A percentile compares a stretch with the other conserved stretches of the same genome.
These are phyloP conservation scores for Terana coerulea DNA, from an alignment of 768 basidiomycete genomes.

Conservation along the genomic window DNA sequence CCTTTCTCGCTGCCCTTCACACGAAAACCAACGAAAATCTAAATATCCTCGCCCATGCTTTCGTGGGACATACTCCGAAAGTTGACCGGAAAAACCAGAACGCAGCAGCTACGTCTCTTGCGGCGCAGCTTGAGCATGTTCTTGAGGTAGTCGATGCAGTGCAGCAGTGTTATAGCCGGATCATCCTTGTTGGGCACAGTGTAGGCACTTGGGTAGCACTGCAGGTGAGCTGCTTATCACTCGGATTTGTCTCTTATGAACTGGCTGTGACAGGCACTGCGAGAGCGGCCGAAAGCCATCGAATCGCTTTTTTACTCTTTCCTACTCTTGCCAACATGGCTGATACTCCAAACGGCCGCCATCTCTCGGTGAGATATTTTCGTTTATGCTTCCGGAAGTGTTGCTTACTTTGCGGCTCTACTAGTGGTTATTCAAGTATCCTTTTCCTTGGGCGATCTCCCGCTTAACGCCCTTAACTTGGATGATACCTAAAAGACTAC, in stretches of 20 bases:
- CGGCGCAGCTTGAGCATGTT: constrained; percentile 50
- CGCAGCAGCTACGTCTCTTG: constrained; percentile 33
- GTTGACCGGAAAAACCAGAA: constrained; percentile 24
- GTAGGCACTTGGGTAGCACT: constrained; percentile 68
- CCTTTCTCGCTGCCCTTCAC: constrained; percentile 56
- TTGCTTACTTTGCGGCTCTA: background rate
- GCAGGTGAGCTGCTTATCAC: constrained; percentile 37
- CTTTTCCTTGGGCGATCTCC: constrained; percentile 41
- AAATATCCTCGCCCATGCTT: constrained; percentile 57
- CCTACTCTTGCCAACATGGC: constrained; percentile 66
- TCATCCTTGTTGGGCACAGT: constrained; percentile 62
- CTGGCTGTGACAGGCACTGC: constrained; percentile 41
- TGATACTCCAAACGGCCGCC: constrained; percentile 58
- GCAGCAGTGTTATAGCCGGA: constrained; percentile 29
- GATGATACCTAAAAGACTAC: constrained; percentile 36
- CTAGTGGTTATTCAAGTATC: constrained; percentile 48
- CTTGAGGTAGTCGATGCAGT: constrained; percentile 51
- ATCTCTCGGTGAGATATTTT: constrained; percentile 46
- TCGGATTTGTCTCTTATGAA: background rate
- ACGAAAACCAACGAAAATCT: constrained; percentile 31
- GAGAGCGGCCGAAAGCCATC: constrained; percentile 37
- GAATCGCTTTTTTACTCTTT: constrained; percentile 58
- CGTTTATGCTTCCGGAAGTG: background rate
- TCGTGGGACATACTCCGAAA: constrained; percentile 59
- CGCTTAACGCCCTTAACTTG: constrained; percentile 40